phyloP scores from a whole-genome alignment of 345 rosid species.

The Clarkia xantiana region DNA sequence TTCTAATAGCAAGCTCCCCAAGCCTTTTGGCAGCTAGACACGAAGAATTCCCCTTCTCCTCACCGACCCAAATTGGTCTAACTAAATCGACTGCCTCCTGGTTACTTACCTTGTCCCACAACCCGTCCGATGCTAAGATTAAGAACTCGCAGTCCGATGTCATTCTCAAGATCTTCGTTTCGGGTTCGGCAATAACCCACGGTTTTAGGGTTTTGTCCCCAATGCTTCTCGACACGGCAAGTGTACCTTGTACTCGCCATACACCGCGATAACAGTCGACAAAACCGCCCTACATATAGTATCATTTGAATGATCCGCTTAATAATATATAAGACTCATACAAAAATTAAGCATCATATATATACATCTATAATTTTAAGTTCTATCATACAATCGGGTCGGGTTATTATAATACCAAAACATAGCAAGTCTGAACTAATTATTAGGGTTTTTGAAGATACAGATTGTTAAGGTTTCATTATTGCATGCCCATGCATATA shows the following conservation, averaged over 20 bases:
- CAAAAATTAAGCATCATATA: too few relatives aligned
- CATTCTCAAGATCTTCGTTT: slow-evolving; percentile 33
- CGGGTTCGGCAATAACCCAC: slow-evolving; percentile 81
- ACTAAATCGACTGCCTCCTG: slow-evolving; percentile 80
- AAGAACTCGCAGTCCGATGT: slow-evolving; percentile 56
- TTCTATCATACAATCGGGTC: too few relatives aligned
- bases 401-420: too few relatives aligned
- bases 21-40: slow-evolving; percentile 52
- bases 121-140: slow-evolving; percentile 77
- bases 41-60: slow-evolving; percentile 20
- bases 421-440: too few relatives aligned
- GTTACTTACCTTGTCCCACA: slow-evolving; percentile 74
- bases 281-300: slow-evolving; percentile 59
- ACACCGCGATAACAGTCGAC: slow-evolving; percentile 54
- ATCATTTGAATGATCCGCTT: too few relatives aligned
- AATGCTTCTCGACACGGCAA: slow-evolving; percentile 74
- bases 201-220: slow-evolving; percentile 59
- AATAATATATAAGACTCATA: too few relatives aligned
- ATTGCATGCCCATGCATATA: too few relatives aligned
- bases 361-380: too few relatives aligned
- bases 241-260: slow-evolving; percentile 77
- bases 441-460: too few relatives aligned
- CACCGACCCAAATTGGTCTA: slow-evolving; percentile 32
- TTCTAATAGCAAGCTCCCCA: slow-evolving; percentile 32
- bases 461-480: background rate